These are phyloP conservation scores for Exidia glandulosa DNA, from an alignment of 768 basidiomycete genomes.

Conservation along the genomic window DNA sequence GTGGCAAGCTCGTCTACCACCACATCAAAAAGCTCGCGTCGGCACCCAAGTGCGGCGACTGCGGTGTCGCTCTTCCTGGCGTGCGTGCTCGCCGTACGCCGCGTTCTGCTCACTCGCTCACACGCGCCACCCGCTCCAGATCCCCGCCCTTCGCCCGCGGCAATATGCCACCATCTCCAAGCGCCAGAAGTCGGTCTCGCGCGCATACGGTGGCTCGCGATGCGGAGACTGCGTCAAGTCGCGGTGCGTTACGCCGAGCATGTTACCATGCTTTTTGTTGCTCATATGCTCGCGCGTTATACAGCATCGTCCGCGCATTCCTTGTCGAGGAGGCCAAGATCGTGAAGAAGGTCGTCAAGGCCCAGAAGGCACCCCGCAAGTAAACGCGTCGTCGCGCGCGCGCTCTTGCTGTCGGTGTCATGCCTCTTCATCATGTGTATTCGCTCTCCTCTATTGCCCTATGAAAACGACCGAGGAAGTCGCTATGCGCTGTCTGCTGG, in stretches of 20 bases:
- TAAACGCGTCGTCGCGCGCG: neutral
- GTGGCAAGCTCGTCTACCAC: conserved; percentile 96
- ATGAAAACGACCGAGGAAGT: conserved; percentile 1
- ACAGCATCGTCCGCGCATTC: conserved; percentile 94
- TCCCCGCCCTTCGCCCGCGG: conserved; percentile 92
- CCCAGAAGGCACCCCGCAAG: conserved; percentile 37
- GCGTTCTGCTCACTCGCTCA: neutral
- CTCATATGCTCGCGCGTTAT: neutral
- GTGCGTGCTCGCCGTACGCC: conserved; percentile 39
- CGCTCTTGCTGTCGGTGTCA: neutral
- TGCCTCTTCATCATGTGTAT: neutral
- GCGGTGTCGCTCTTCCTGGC: conserved; percentile 86
- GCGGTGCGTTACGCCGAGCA: conserved; percentile 63
- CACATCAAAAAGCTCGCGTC: conserved; percentile 91
- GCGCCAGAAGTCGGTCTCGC: conserved; percentile 90
- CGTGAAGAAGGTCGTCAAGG: conserved; percentile 98
- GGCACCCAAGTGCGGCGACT: conserved; percentile 97
- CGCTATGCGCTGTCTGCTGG: neutral
- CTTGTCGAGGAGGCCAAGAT: conserved; percentile 99
- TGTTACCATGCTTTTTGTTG: neutral
- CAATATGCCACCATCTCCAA: conserved; percentile 94
- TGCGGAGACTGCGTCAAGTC: conserved; percentile 94
- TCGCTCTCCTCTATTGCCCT: neutral
- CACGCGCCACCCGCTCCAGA: conserved; percentile 30
- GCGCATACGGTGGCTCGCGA: conserved; percentile 96